Conservation (phyloP, 2,329 filamentous ascomycete genomes). For the Parastagonospora nodorum region DNA sequence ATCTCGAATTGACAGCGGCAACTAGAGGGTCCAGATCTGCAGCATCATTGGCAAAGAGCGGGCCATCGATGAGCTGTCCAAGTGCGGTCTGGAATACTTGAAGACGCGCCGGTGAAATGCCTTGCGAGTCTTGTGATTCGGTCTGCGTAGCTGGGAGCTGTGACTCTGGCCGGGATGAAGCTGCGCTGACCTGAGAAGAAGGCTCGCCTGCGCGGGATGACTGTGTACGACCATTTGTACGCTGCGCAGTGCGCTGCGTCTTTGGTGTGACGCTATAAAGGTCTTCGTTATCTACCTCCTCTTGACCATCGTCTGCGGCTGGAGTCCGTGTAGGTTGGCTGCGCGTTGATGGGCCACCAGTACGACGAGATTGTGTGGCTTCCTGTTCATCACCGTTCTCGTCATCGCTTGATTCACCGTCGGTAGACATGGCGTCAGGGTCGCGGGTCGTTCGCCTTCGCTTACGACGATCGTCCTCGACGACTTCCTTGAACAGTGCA, state of each 20-base stretch:
- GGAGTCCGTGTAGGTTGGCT: slow-evolving; percentile 39
- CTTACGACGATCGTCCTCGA: slow-evolving; percentile 77
- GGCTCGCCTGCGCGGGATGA: slow-evolving; percentile 40
- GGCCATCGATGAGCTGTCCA: slow-evolving; percentile 79
- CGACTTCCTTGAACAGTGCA: slow-evolving; percentile 94
- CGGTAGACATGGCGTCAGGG: slow-evolving; percentile 59
- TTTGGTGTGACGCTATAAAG: slow-evolving; percentile 59
- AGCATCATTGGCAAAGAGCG: slow-evolving; percentile 85
- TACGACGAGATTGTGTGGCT: slow-evolving; percentile 38
- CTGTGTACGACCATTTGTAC: slow-evolving; percentile 42
- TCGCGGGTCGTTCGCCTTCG: slow-evolving; percentile 75
- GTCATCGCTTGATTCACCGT: slow-evolving; percentile 65
- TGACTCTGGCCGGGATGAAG: slow-evolving; percentile 78
- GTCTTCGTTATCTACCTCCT: slow-evolving; percentile 61
- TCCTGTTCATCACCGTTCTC: slow-evolving; percentile 59
- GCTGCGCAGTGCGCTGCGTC: slow-evolving; percentile 53
- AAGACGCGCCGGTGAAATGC: slow-evolving; percentile 68
- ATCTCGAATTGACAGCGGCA: slow-evolving; percentile 74
- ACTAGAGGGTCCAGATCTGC: slow-evolving; percentile 77
- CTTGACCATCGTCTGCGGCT: slow-evolving; percentile 51
- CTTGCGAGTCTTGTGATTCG: slow-evolving; percentile 45
- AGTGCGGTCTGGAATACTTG: slow-evolving; percentile 78
- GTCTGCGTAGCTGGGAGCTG: slow-evolving; percentile 65
- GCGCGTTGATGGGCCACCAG: slow-evolving; percentile 46
- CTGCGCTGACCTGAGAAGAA: slow-evolving; percentile 70